Conservation (phyloP, 1,284 basidiomycete genomes). For the Neolentinus lepideus region DNA sequence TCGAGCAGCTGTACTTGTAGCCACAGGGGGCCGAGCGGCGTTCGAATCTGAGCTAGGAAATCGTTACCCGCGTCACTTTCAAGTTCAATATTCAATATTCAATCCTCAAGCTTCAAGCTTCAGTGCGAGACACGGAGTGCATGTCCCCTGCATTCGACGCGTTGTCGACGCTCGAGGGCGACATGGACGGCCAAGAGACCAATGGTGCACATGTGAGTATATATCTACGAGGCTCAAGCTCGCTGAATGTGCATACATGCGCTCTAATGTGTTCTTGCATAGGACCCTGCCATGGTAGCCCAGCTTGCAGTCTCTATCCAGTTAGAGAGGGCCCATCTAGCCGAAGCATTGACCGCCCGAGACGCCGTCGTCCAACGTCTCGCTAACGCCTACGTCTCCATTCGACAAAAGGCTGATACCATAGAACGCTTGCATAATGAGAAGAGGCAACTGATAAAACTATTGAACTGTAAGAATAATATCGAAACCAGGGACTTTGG, state of each 20-base stretch:
- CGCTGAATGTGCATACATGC: neutral
- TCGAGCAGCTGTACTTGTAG: no score
- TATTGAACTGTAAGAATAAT: constrained; percentile 11
- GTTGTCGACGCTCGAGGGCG: no score
- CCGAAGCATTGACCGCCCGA: constrained; percentile 55
- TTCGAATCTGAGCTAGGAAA: no score
- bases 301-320: neutral
- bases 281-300: neutral
- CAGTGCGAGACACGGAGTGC: no score
- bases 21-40: no score
- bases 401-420: constrained; percentile 49
- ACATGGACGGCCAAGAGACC: no score
- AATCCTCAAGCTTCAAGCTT: no score
- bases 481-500: neutral
- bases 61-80: no score
- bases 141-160: no score
- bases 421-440: constrained; percentile 44
- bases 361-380: constrained; percentile 57
- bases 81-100: no score
- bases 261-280: neutral
- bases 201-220: neutral
- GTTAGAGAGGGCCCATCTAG: constrained; percentile 26
- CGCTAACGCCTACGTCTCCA: constrained; percentile 50
- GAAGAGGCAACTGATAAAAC: constrained; percentile 20
- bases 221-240: neutral